A percentile compares a stretch with the other conserved stretches of the same genome.
Conservation (phyloP, 2,329 filamentous ascomycete genomes). For the Ophiostoma montium region DNA sequence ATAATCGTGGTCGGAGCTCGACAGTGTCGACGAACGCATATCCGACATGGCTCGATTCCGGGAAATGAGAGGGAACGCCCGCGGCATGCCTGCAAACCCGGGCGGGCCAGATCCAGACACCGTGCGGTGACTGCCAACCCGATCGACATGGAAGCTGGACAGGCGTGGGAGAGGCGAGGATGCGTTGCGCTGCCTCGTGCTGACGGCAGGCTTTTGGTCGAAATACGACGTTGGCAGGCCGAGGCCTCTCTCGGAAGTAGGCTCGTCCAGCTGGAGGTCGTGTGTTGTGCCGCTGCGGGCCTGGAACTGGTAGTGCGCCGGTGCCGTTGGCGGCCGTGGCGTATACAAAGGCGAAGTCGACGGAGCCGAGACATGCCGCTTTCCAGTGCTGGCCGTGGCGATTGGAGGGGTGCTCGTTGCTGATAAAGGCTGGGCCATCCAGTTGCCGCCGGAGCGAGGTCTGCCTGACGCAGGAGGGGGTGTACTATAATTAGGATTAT, state of each 20-base stretch:
- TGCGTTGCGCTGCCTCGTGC: slow-evolving; percentile 27
- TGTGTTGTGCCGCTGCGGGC: slow-evolving; percentile 31
- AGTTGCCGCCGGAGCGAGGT: not conserved
- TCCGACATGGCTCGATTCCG: slow-evolving; percentile 25
- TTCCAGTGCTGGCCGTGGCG: slow-evolving; percentile 12
- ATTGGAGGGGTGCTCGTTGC: slow-evolving; percentile 16
- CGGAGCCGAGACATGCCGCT: slow-evolving; percentile 41
- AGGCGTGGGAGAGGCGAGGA: slow-evolving; percentile 43
- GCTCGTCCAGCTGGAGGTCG: slow-evolving; percentile 13
- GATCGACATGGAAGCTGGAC: slow-evolving; percentile 41
- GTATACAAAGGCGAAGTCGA: slow-evolving; percentile 1
- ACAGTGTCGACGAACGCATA: slow-evolving; percentile 49
- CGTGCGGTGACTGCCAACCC: slow-evolving; percentile 3
- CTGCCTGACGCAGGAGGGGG: not conserved
- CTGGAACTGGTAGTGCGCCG: slow-evolving; percentile 2
- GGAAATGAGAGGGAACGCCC: slow-evolving; percentile 21
- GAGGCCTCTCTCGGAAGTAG: slow-evolving; percentile 6
- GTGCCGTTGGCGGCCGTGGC: slow-evolving; percentile 12
- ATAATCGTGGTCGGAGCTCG: slow-evolving; percentile 52
- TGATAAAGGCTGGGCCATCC: slow-evolving; percentile 2
- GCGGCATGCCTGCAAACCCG: slow-evolving; percentile 14
- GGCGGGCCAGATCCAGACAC: not conserved
- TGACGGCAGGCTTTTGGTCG: slow-evolving; percentile 1
- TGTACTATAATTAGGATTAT: slow-evolving; percentile 1
- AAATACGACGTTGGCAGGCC: slow-evolving; percentile 3